Evolutionary conservation across 495 filamentous ascomycete genomes (phyloP).

Genomic region (Podospora appendiculata): DNA sequence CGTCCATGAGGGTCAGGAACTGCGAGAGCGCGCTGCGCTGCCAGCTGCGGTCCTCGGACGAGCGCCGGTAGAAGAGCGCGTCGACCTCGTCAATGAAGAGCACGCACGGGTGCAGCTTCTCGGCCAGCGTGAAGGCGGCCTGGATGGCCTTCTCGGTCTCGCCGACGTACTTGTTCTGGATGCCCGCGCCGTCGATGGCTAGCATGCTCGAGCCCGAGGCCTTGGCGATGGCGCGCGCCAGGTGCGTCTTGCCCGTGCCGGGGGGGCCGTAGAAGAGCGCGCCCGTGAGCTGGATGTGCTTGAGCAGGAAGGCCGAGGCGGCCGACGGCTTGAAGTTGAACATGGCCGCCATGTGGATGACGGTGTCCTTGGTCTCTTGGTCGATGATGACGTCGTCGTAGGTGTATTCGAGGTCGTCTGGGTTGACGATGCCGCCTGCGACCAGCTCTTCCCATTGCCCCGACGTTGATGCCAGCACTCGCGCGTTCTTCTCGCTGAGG

Average conservation of each 20-base stretch:
- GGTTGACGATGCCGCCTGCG: no score
- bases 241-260: slow-evolving; percentile 79
- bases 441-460: no score
- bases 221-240: slow-evolving; percentile 9
- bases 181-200: background rate
- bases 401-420: no score
- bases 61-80: slow-evolving; percentile 10
- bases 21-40: slow-evolving; percentile 12
- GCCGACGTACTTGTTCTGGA: slow-evolving; percentile 7
- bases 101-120: slow-evolving; percentile 14
- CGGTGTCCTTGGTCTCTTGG: no score
- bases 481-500: no score
- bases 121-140: slow-evolving; percentile 13
- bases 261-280: slow-evolving; percentile 91
- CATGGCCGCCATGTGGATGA: no score
- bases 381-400: no score
- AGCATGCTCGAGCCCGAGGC: slow-evolving; percentile 9
- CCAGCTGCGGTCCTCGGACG: background rate
- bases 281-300: slow-evolving; percentile 50
- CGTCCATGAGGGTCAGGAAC: slow-evolving; percentile 19
- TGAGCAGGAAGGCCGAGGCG: background rate
- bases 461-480: no score
- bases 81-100: slow-evolving; percentile 25
- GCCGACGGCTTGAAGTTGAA: no score
- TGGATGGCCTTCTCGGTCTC: slow-evolving; percentile 18